Base-by-base conservation (phyloP, 306 rosid genomes). In the Acacia confusa region DNA sequence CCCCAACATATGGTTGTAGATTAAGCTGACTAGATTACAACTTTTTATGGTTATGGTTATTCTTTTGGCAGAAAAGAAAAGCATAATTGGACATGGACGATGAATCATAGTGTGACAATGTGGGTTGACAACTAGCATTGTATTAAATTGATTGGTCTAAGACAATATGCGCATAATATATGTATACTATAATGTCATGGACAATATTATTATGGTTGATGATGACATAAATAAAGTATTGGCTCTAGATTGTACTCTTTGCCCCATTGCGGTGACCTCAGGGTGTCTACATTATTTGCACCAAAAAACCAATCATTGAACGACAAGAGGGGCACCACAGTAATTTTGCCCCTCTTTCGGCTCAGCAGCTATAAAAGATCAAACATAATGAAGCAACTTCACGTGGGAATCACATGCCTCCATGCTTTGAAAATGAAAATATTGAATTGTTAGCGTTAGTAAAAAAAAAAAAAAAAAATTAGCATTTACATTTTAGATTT, bases 371-470 rank as follows among this genome's bases (percentile, higher is more conserved):
- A 63, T 27, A 5, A 4, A 27, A 28, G 11, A 27, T 61, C 52
- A 60, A 58, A 12, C 20, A 8, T 43, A 36, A 82, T 48, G 68
- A 32, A 7, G 44, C 12, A 20, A 72, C 60, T 78, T 86, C 94
- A 92, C 93, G 91, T 89, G 94, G 81, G 13, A 10, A 74, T 84
- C 94, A 90, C 94, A 84, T 86, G 93, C 65, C 34, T 48, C 36
- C 48, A 36, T 14, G 9, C 34, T 24, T 24, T 9, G 2, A 57
- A 22, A 57, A 57, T 2, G 2, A 22, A 57, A 50, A 50, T 50
- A 45, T 52, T 52, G 7, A 47, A 5, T 48, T 16, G 0, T 48
- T 48, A 48, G 1, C 5, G 5, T 13, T 13, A 14, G 48, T 44
- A 10, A 9, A 43, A 9, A 43, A 1, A 43, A 43, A 43, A 41